These are phyloP conservation scores for Rhinocladiella mackenziei DNA, from an alignment of 2,329 filamentous ascomycete species.

Conservation along the genomic window DNA sequence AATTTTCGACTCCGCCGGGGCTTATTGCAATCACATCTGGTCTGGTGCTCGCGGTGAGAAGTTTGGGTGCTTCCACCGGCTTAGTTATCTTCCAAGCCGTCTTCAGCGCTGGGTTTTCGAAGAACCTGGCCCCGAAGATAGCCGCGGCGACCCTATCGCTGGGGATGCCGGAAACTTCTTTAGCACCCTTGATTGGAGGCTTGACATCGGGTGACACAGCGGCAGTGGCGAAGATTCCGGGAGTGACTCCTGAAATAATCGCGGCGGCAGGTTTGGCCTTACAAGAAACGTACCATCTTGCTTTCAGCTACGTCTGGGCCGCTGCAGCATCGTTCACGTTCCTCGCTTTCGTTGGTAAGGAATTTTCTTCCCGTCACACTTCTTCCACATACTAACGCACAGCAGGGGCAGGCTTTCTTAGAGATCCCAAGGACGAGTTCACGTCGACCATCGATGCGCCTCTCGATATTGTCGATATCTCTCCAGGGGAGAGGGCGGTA, in stretches of 20 bases:
- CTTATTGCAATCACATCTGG: constrained; percentile 20
- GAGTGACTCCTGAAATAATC: constrained; percentile 11
- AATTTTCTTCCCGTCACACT: too few relatives aligned
- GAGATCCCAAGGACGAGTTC: too few relatives aligned
- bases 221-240: constrained; percentile 2
- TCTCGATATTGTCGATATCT: too few relatives aligned
- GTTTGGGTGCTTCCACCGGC: constrained; percentile 17
- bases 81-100: constrained; percentile 14
- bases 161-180: constrained; percentile 3
- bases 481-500: too few relatives aligned
- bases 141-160: constrained; percentile 8
- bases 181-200: constrained; percentile 10
- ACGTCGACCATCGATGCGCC: too few relatives aligned
- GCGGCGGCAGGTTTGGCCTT: constrained; percentile 9
- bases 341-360: too few relatives aligned
- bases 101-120: constrained; percentile 2
- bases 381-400: too few relatives aligned
- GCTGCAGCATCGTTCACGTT: constrained; percentile 9
- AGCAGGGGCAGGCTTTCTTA: too few relatives aligned
- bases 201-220: constrained; percentile 2
- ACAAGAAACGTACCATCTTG: constrained; percentile 6
- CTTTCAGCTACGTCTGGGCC: constrained; percentile 12
- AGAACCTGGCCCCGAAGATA: constrained; percentile 11
- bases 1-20: constrained; percentile 18
- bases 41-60: constrained; percentile 7